These are phyloP conservation scores for Orbilia quercus DNA, from an alignment of 2,329 filamentous ascomycete species.

Conservation along the genomic window DNA sequence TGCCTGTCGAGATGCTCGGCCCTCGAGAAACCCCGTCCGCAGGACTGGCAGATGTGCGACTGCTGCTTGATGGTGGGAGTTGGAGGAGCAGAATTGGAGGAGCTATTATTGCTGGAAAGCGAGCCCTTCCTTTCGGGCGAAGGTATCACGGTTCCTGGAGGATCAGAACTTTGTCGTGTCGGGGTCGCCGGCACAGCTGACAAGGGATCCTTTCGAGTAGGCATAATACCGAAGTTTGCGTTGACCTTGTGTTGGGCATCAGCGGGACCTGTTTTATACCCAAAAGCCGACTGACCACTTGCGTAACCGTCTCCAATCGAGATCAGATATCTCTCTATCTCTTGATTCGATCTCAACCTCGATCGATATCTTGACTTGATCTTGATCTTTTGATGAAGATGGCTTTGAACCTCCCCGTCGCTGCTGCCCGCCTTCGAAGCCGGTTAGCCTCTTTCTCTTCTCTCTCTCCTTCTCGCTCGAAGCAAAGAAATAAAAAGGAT, in stretches of 20 bases:
- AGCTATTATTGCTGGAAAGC: constrained; percentile 46
- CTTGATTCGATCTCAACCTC: too few relatives aligned
- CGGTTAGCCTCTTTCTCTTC: constrained; percentile 3
- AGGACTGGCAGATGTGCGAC: constrained; percentile 59
- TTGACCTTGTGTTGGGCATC: constrained; percentile 55
- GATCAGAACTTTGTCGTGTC: constrained; percentile 55
- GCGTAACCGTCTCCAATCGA: neutral
- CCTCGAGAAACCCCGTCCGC: constrained; percentile 58
- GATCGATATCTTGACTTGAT: too few relatives aligned
- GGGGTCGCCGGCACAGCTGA: constrained; percentile 54
- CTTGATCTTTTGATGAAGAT: too few relatives aligned
- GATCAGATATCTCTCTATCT: neutral
- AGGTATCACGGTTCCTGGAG: constrained; percentile 52
- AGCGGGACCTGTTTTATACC: constrained; percentile 46
- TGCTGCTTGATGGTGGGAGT: constrained; percentile 53
- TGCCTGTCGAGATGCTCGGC: constrained; percentile 60
- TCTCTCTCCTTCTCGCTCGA: too few relatives aligned
- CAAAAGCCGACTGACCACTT: constrained; percentile 3
- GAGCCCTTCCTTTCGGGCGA: constrained; percentile 54
- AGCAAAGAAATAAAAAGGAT: constrained; percentile 16
- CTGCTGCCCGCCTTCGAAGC: constrained; percentile 9
- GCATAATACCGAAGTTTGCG: constrained; percentile 54
- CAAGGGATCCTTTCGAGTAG: constrained; percentile 57
- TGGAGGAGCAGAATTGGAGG: constrained; percentile 48
- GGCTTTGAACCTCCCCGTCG: constrained; percentile 16